phyloP scores from a whole-genome alignment of 345 rosid genomes.

The Excoecaria agallocha region DNA sequence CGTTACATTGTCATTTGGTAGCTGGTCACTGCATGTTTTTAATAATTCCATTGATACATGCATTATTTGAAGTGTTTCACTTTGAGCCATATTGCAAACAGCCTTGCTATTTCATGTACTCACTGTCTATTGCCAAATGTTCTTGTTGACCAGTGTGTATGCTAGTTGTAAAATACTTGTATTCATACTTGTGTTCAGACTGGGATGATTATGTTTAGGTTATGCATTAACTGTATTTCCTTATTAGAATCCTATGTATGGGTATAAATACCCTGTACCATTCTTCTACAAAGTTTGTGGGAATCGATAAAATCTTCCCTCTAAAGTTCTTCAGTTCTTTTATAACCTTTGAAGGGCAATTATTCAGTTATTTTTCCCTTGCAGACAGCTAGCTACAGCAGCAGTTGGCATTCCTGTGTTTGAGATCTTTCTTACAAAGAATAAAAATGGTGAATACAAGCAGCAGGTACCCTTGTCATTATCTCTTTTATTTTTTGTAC shows the following conservation, averaged over 20 bases:
- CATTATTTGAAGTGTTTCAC: not conserved
- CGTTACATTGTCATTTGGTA: not conserved
- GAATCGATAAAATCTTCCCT: too few species aligned
- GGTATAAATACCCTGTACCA: too few species aligned
- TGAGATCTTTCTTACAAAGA: slow-evolving; percentile 69
- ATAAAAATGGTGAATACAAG: slow-evolving; percentile 69
- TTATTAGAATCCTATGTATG: too few species aligned
- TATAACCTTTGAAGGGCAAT: too few species aligned
- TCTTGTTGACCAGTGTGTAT: too few species aligned
- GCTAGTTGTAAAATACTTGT: too few species aligned
- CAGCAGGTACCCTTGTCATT: slow-evolving; percentile 58
- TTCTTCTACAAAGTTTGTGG: too few species aligned
- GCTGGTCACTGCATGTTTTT: not conserved
- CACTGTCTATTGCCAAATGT: not conserved
- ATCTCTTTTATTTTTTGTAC: slow-evolving; percentile 9
- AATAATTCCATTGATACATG: not conserved
- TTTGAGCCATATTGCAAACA: not conserved
- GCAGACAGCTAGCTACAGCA: slow-evolving; percentile 80
- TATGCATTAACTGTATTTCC: too few species aligned
- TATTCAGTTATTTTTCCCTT: slow-evolving; percentile 18
- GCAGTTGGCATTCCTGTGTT: slow-evolving; percentile 71
- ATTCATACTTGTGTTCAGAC: too few species aligned
- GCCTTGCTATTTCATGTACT: not conserved
- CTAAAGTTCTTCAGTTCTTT: not conserved
- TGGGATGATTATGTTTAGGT: too few species aligned